Evolutionary conservation across 2,329 filamentous ascomycete genomes (phyloP).

Genomic region (Pyrenophora seminiperda): DNA sequence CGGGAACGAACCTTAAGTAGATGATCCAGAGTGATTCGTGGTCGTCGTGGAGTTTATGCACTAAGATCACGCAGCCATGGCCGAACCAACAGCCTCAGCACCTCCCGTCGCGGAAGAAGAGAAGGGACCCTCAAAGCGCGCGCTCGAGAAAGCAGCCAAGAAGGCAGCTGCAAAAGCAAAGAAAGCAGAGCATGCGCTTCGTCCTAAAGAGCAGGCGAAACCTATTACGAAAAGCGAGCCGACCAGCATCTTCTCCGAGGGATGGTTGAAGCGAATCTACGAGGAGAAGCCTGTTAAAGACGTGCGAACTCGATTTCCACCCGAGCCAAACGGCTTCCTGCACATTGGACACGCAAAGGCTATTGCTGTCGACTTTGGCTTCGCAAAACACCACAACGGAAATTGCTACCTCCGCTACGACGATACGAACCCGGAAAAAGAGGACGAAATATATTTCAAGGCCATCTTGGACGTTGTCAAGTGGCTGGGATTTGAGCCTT

Average conservation of each 20-base stretch:
- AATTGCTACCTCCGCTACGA: conserved; percentile 81
- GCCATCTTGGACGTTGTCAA: conserved; percentile 86
- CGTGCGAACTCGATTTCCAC: conserved; percentile 57
- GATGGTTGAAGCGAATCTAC: conserved; percentile 58
- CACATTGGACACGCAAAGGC: conserved; percentile 96
- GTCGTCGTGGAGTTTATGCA: background rate
- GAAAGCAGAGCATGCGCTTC: conserved; percentile 51
- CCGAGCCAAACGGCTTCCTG: conserved; percentile 84
- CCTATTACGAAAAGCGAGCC: conserved; percentile 36
- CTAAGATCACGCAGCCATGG: conserved; percentile 26
- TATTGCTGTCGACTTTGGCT: conserved; percentile 95
- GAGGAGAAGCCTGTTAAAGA: conserved; percentile 55
- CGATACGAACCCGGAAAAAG: conserved; percentile 92
- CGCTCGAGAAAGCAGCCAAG: conserved; percentile 56
- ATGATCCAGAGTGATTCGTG: too few relatives aligned
- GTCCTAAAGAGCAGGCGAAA: conserved; percentile 48
- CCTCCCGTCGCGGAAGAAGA: conserved; percentile 35
- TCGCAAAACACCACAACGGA: conserved; percentile 82
- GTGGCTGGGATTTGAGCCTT: conserved; percentile 86
- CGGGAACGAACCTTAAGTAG: background rate
- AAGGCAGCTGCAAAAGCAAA: conserved; percentile 53
- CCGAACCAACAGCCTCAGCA: conserved; percentile 27
- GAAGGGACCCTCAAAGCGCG: conserved; percentile 54
- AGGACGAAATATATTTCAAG: conserved; percentile 86
- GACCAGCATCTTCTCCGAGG: conserved; percentile 53